Base-by-base conservation (phyloP, 495 filamentous ascomycete species). In the Lentithecium fluviatile region DNA sequence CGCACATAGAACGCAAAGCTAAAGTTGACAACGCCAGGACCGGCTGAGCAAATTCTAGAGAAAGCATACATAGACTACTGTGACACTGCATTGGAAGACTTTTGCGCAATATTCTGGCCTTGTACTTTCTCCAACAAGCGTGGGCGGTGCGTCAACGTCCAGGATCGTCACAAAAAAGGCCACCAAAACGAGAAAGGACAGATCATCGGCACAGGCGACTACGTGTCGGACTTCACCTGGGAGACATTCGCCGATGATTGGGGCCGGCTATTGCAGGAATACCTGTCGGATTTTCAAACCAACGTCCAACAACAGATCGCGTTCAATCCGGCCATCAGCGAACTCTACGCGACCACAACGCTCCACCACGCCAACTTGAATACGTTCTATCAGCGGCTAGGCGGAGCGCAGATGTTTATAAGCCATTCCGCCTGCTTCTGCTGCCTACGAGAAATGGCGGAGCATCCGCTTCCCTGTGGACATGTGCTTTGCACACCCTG, bases 401-500 rank as follows among this genome's bases (percentile, higher is more conserved):
- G 52, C 7, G 37, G 57, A 10, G 8, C 56, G 7, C 38, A 53
- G 1, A n/a, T 0, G 6, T 70, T 69, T 45, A 37, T 67, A n/a
- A 78, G 68, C 56, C 72, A 81, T 58, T 66, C 71, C 0, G 74
- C 71, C 2, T 86, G 83, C 59, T 80, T 84, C n/a, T 79, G 73
- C 21, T 86, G 83, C 58, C 63, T 85, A 49, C 72, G 73, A 34
- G 77, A 79, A 34, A 62, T 78, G 0, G 79, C 83, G 0, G 75
- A 83, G 53, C 78, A 85, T 60, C 71, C 76, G 1, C 55, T 86
- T 2, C 76, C 77, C 10, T 86, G 83, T 59, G 82, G 83, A 0
- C 83, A 86, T 68, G 76, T 83, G 6, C 68, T 85, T 0, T 85
- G 83, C 57, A 75, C 75, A 10, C 66, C 71, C 4, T 83, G 81